phyloP scores from a whole-genome alignment of 148 eudicot genomes.

The Rhododendron henanense region DNA sequence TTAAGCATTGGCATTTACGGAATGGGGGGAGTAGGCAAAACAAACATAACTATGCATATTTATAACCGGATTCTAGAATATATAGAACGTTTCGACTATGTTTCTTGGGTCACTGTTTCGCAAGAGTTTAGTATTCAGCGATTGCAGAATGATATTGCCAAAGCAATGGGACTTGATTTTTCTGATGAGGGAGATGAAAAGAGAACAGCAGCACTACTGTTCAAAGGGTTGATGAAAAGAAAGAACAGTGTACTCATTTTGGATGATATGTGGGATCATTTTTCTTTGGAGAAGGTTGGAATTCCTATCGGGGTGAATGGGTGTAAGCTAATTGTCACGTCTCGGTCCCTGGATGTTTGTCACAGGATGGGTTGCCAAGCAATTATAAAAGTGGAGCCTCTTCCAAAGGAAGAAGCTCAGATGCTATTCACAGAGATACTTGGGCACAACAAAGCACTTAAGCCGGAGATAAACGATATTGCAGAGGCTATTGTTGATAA shows the following conservation, averaged over 20 bases:
- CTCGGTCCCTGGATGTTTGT: conserved; percentile 8
- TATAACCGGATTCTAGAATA: not conserved
- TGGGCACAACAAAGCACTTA: not conserved
- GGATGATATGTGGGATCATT: conserved; percentile 13
- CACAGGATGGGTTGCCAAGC: not conserved
- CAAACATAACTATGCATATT: not conserved
- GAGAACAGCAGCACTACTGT: not conserved
- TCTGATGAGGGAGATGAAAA: not conserved
- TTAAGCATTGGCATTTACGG: conserved; percentile 9
- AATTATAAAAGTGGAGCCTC: not conserved
- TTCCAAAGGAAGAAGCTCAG: conserved; percentile 7
- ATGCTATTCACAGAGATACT: not conserved
- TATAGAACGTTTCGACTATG: not conserved
- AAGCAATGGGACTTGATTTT: not conserved
- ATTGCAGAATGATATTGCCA: conserved; percentile 3
- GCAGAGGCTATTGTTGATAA: not conserved
- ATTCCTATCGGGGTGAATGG: not conserved
- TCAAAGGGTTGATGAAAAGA: not conserved
- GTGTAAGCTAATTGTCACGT: not conserved
- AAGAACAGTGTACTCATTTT: conserved; percentile 8
- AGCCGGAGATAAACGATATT: not conserved
- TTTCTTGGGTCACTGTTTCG: not conserved
- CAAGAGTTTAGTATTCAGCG: not conserved
- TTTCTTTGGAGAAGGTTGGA: conserved; percentile 7
- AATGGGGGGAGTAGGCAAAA: conserved; percentile 2